Conservation (phyloP, 345 rosid genomes). For the Euclidium syriacum region DNA sequence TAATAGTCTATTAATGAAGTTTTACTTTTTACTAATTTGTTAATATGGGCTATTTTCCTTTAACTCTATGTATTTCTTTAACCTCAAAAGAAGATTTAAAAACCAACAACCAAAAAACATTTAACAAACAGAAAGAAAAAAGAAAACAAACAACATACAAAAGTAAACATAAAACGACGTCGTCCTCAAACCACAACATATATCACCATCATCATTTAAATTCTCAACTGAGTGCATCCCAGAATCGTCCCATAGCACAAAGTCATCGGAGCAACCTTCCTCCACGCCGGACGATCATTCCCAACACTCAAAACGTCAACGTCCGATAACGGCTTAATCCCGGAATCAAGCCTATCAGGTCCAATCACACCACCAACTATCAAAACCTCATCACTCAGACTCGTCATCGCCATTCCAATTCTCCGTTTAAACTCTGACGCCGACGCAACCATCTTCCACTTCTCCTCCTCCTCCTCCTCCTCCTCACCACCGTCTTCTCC, state of each 20-base stretch:
- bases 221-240: slow-evolving; percentile 76
- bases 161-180: not conserved
- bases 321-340: slow-evolving; percentile 64
- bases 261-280: slow-evolving; percentile 74
- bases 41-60: no score
- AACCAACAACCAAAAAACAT: slow-evolving; percentile 8
- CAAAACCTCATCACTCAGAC: slow-evolving; percentile 64
- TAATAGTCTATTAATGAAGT: no score
- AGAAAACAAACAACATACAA: not conserved
- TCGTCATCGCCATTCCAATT: slow-evolving; percentile 77
- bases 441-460: slow-evolving; percentile 51
- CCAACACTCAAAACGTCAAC: slow-evolving; percentile 58
- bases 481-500: slow-evolving; percentile 42
- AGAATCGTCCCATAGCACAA: slow-evolving; percentile 75
- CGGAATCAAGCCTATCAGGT: slow-evolving; percentile 75
- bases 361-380: slow-evolving; percentile 92
- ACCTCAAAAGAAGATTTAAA: not conserved
- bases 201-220: slow-evolving; percentile 42
- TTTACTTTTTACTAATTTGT: no score
- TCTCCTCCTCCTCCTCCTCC: slow-evolving; percentile 40
- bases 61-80: no score
- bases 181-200: not conserved
- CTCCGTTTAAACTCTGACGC: slow-evolving; percentile 83
- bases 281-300: slow-evolving; percentile 74
- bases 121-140: slow-evolving; percentile 1